phyloP scores from a whole-genome alignment of 2,329 filamentous ascomycete genomes.

The Trichophyton benhamiae region DNA sequence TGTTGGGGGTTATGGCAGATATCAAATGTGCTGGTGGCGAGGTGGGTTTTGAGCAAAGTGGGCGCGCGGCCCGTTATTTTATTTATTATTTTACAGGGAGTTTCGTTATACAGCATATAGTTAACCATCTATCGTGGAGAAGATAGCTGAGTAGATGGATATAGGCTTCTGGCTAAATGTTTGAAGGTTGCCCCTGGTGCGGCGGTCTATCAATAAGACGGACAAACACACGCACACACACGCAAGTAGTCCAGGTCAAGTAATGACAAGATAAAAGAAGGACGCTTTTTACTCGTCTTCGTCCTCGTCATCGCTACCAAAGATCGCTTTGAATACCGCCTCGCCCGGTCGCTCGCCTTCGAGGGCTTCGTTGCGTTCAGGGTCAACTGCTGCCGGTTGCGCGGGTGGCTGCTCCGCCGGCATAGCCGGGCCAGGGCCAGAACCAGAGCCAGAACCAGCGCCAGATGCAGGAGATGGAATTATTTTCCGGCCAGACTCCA shows the following conservation, averaged over 20 bases:
- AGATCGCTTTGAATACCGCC: slow-evolving; percentile 81
- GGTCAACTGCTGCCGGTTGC: slow-evolving; percentile 43
- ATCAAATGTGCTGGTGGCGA: background rate
- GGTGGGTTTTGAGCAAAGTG: too few relatives aligned
- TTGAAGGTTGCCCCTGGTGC: background rate
- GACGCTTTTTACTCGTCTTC: slow-evolving; percentile 20
- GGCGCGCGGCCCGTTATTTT: too few relatives aligned
- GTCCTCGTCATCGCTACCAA: slow-evolving; percentile 74
- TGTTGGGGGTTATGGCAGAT: too few relatives aligned
- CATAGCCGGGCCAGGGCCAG: background rate
- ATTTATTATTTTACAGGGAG: too few relatives aligned
- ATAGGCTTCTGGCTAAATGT: too few relatives aligned
- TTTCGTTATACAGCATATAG: background rate
- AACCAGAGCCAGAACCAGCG: background rate
- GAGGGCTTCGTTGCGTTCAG: slow-evolving; percentile 64
- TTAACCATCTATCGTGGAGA: background rate
- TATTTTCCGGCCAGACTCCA: slow-evolving; percentile 27
- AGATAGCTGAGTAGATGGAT: background rate
- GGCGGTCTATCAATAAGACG: background rate
- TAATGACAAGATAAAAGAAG: background rate
- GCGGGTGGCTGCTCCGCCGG: slow-evolving; percentile 8
- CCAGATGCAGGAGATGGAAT: background rate
- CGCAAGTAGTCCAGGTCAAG: background rate
- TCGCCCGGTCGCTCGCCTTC: slow-evolving; percentile 64
- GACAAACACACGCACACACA: background rate